Evolutionary conservation across 2,329 filamentous ascomycete species (phyloP), one percentile per base, ranked within the genome.

Genomic region (Venturiaceae sp.): DNA sequence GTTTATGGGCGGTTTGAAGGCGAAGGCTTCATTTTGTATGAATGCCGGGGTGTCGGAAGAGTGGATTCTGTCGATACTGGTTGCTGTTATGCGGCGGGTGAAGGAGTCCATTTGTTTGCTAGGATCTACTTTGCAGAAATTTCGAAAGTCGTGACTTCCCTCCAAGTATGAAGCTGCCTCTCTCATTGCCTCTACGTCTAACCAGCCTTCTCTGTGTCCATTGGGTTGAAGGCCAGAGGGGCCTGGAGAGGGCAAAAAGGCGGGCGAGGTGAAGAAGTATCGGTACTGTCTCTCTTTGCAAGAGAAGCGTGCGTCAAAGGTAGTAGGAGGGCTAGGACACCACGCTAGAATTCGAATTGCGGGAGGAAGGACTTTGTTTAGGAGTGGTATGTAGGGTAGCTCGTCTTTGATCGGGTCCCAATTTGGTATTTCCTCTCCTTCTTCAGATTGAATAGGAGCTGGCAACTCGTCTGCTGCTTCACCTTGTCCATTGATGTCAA

Each of bases 201-300:
- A 81, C 84, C 87, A 94, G 34, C 91, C 92, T 63, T 86, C 81
- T 41, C 30, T 67, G 65, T 53, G 59, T 34, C 55, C 47, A 64
- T 70, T 65, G 55, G 67, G 63, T 64, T 67, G 68, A 50, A 82
- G 71, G 5, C 81, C 82, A 37, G 80, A 62, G 21, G 77, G 68
- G 1, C 78, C 74, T 0, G 86, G 83, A 4, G 82, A 77, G 0
- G 90, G 90, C 2, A 83, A 76, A 68, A 90, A 96, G 1, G 88
- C 89, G 0, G 94, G 94, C 69, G 96, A 90, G 0, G 94, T 97
- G 76, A 99, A 99, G 77, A 96, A 97, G 74, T 99, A 99, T 60
- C 90, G 85, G 75, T 99, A 99, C 64, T 88, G 86, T 23, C 94
- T 82, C 73, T 96, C 91, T 62, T 87, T 84, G 73, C 94, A 99